Evolutionary conservation across 352 stramenopile species (phyloP).

Genomic region (Phytophthora idaei): DNA sequence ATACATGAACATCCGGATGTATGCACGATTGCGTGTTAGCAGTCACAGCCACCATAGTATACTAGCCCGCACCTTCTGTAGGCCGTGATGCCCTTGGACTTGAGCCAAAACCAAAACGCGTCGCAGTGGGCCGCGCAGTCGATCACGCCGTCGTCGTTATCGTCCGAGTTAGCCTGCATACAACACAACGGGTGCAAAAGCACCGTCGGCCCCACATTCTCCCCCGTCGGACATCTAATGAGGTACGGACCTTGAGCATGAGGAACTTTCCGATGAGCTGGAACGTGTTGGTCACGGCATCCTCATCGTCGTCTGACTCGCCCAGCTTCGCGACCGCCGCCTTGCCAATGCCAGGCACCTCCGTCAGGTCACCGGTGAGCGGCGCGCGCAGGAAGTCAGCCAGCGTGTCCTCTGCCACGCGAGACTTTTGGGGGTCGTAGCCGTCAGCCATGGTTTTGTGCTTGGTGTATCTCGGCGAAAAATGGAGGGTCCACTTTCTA

Average conservation of each 20-base stretch:
- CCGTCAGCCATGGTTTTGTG: slow-evolving; percentile 64
- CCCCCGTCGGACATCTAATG: not conserved
- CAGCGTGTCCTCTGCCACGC: slow-evolving; percentile 90
- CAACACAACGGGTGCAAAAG: slow-evolving; percentile 28
- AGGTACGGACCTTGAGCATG: slow-evolving; percentile 72
- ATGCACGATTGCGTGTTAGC: not conserved
- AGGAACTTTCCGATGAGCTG: slow-evolving; percentile 97
- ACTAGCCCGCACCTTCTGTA: slow-evolving; percentile 80
- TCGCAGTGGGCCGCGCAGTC: slow-evolving; percentile 95
- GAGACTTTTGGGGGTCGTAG: slow-evolving; percentile 93
- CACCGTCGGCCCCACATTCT: slow-evolving; percentile 1
- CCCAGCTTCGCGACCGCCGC: slow-evolving; percentile 89
- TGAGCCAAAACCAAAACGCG: slow-evolving; percentile 97
- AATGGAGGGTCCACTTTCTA: slow-evolving; percentile 7
- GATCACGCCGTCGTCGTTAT: slow-evolving; percentile 89
- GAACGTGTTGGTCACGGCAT: slow-evolving; percentile 97
- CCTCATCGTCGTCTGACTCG: slow-evolving; percentile 70
- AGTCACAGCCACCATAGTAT: not conserved
- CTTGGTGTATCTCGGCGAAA: slow-evolving; percentile 2
- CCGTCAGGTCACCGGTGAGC: slow-evolving; percentile 92
- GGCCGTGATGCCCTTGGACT: slow-evolving; percentile 94
- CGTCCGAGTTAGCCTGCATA: slow-evolving; percentile 76
- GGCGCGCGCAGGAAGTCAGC: slow-evolving; percentile 92
- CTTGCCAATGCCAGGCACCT: slow-evolving; percentile 95
- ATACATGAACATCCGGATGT: not conserved